phyloP scores from a whole-genome alignment of 192 early-diverging fungal species.

The Backusella westeae region DNA sequence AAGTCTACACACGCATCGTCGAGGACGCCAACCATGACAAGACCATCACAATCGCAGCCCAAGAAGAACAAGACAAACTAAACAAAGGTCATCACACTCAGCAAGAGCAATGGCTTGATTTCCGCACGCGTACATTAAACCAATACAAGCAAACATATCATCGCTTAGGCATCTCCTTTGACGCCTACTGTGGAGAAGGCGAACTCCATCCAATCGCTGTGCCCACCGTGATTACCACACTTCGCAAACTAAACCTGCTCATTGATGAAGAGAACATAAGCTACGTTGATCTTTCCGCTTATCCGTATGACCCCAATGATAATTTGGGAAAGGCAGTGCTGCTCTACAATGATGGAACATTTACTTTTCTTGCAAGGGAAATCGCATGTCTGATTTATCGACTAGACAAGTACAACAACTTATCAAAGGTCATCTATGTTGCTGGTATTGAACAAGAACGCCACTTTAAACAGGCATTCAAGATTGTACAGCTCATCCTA shows the following conservation, averaged over 20 bases:
- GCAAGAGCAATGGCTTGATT: constrained; percentile 55
- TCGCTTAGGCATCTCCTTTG: constrained; percentile 79
- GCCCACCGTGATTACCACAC: background rate
- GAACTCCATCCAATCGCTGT: constrained; percentile 31
- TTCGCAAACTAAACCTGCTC: constrained; percentile 21
- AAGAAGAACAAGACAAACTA: background rate
- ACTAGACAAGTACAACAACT: constrained; percentile 68
- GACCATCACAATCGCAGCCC: constrained; percentile 38
- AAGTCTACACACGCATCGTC: constrained; percentile 83
- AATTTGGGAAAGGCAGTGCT: constrained; percentile 75
- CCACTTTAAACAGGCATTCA: constrained; percentile 87
- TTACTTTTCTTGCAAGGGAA: constrained; percentile 86
- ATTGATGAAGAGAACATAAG: constrained; percentile 66
- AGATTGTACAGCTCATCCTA: constrained; percentile 50
- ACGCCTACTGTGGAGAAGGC: constrained; percentile 82
- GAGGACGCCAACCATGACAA: constrained; percentile 58
- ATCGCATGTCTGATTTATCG: constrained; percentile 83
- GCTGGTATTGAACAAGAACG: constrained; percentile 77
- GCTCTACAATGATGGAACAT: constrained; percentile 74
- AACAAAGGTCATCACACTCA: background rate
- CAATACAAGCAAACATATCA: constrained; percentile 78
- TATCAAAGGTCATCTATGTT: constrained; percentile 83
- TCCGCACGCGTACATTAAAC: constrained; percentile 75
- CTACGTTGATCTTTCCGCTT: constrained; percentile 69
- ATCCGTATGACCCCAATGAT: constrained; percentile 21